Conservation (phyloP, 2,329 filamentous ascomycete genomes). For the Fonsecaea pedrosoi region DNA sequence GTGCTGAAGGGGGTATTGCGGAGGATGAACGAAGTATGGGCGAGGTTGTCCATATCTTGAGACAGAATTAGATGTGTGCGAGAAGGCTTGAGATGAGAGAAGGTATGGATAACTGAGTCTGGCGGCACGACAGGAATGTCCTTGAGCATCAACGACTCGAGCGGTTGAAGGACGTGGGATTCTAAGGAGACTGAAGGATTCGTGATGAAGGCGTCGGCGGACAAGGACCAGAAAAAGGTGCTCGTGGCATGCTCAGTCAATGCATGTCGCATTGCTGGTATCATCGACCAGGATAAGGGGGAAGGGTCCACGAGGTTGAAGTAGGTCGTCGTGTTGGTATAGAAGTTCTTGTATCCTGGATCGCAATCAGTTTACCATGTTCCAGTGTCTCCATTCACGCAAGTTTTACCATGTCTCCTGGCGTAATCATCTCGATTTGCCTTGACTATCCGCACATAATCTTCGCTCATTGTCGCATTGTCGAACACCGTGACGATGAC, state of each 20-base stretch:
- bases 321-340: conserved; percentile 68
- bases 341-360: conserved; percentile 83
- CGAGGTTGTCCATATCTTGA: conserved; percentile 82
- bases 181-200: conserved; percentile 74
- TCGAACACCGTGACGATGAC: conserved; percentile 90
- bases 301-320: conserved; percentile 49
- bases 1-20: conserved; percentile 47
- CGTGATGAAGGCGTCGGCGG: conserved; percentile 87
- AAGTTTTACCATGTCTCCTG: conserved; percentile 75
- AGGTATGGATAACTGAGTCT: conserved; percentile 96
- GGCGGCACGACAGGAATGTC: conserved; percentile 89
- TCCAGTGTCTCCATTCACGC: neutral
- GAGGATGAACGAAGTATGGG: conserved; percentile 77
- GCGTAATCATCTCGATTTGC: conserved; percentile 88
- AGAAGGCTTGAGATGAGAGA: conserved; percentile 76
- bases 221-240: conserved; percentile 85
- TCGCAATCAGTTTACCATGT: conserved; percentile 10
- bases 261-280: conserved; percentile 88
- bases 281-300: conserved; percentile 63
- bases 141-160: conserved; percentile 82
- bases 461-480: conserved; percentile 65
- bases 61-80: conserved; percentile 82
- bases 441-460: conserved; percentile 75
- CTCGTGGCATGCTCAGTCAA: conserved; percentile 78
- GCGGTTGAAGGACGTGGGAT: conserved; percentile 71